Evolutionary conservation across 1,284 basidiomycete genomes (phyloP).

Genomic region (Papiliotrema nemorosa): DNA sequence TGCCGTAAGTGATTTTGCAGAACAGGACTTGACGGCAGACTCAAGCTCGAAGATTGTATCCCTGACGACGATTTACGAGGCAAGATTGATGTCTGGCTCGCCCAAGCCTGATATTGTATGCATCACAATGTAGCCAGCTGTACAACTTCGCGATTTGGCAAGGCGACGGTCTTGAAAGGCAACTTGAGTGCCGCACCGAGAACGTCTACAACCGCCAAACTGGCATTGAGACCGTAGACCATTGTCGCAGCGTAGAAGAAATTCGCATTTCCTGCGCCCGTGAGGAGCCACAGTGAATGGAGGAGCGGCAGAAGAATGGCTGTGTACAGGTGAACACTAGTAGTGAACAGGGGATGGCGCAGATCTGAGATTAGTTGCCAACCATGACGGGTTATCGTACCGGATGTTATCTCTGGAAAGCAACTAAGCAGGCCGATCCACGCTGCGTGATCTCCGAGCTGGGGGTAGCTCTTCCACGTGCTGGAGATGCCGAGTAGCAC

Average conservation of each 20-base stretch:
- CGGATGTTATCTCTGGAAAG: slow-evolving; percentile 78
- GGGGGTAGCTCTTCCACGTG: slow-evolving; percentile 89
- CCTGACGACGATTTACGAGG: slow-evolving; percentile 65
- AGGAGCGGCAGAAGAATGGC: slow-evolving; percentile 84
- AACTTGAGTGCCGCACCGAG: slow-evolving; percentile 67
- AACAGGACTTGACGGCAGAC: slow-evolving; percentile 25
- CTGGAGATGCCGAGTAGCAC: slow-evolving; percentile 72
- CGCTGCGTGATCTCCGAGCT: slow-evolving; percentile 79
- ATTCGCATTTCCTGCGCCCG: slow-evolving; percentile 95
- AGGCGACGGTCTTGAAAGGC: slow-evolving; percentile 10
- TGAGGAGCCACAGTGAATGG: slow-evolving; percentile 83
- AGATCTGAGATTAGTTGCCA: slow-evolving; percentile 59
- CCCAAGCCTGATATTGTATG: slow-evolving; percentile 48
- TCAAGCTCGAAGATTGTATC: slow-evolving; percentile 73
- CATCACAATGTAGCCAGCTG: slow-evolving; percentile 2
- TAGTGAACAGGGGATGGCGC: slow-evolving; percentile 79
- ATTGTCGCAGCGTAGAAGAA: slow-evolving; percentile 96
- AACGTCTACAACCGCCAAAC: slow-evolving; percentile 74
- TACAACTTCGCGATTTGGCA: neutral
- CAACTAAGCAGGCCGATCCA: slow-evolving; percentile 75
- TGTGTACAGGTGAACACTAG: slow-evolving; percentile 79
- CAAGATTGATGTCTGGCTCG: slow-evolving; percentile 61
- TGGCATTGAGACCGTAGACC: slow-evolving; percentile 85
- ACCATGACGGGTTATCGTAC: slow-evolving; percentile 54
- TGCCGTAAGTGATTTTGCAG: slow-evolving; percentile 52